A percentile compares a stretch with the other conserved stretches of the same genome.
Evolutionary conservation across 129 eudicot genomes (phyloP).

Genomic region (Scalesia atractyloides): DNA sequence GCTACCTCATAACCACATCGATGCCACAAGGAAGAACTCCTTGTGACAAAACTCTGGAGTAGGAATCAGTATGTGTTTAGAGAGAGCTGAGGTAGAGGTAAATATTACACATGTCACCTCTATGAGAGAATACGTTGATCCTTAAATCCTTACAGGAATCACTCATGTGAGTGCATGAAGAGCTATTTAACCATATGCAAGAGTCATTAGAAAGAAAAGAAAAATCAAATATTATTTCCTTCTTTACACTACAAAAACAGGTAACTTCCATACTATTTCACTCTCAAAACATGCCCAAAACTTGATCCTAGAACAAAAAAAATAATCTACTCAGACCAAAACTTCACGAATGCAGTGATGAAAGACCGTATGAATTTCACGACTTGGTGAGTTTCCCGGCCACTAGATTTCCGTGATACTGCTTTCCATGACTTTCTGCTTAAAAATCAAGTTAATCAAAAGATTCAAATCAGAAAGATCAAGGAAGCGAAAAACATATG

Average conservation of each 20-base stretch:
- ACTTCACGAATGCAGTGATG: conserved; percentile 62
- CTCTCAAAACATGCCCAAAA: conserved; percentile 2
- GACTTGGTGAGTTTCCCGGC: conserved; percentile 48
- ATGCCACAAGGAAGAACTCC: too few relatives aligned
- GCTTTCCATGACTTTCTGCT: conserved; percentile 78
- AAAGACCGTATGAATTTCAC: conserved; percentile 54
- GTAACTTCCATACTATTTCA: neutral
- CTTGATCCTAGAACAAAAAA: neutral
- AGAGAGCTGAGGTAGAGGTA: too few relatives aligned
- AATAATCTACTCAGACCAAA: conserved; percentile 54
- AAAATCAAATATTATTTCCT: too few relatives aligned
- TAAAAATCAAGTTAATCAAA: conserved; percentile 5
- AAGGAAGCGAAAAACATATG: neutral
- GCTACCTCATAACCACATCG: too few relatives aligned
- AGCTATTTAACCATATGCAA: too few relatives aligned
- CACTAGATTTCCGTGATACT: conserved; percentile 44
- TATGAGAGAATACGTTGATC: too few relatives aligned
- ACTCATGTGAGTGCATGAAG: too few relatives aligned
- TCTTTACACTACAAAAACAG: neutral
- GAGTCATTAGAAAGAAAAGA: too few relatives aligned
- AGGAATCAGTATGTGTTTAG: too few relatives aligned
- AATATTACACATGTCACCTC: too few relatives aligned
- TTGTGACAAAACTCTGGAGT: too few relatives aligned
- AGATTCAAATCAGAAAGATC: neutral
- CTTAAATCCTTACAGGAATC: too few relatives aligned